Evolutionary conservation across 2,329 filamentous ascomycete genomes (phyloP), one percentile per base, ranked within the genome.

Genomic region (Claviceps capensis): DNA sequence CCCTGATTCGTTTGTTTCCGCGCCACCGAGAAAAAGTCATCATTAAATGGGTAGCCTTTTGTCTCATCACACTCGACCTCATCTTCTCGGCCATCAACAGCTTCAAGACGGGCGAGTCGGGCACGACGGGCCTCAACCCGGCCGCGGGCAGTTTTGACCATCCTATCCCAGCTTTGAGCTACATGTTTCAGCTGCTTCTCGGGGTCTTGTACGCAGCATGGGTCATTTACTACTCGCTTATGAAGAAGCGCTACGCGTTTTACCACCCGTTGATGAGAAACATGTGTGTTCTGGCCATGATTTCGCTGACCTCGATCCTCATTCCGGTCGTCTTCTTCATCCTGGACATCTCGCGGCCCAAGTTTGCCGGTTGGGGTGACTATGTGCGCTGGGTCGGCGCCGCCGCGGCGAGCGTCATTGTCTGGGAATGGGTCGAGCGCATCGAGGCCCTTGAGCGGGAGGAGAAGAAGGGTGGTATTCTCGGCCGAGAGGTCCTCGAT

Each of bases 21-120:
- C 87, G 93, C 37, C 91, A 97, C 63, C 87, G 94, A 62, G 93
- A 98, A 69, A 97, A 97, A 70, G 83, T 97, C 50, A 87, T 97
- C 58, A 98, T 98, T 70, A 97, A 97, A 71, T 98, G 91, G 91
- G 88, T 91, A 16, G 93, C 91, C 1, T 96, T 97, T 64, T 89
- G 86, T 3, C 78, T 98, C 53, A 96, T 98, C 62, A 80, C 88
- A 0, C 77, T 96, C 54, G 91, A 97, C 64, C 83, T 91, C 44
- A 81, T 90, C 11, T 98, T 98, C 67, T 90, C 86, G 62, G 88
- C 86, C 47, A 78, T 97, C 53, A 94, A 96, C 72, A 93, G 86
- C 61, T 97, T 97, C 62, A 65, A 74, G 50, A 80, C 68, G 22
- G 73, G 70, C 34, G 74, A 51, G 41, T 44, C 53, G 17, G 48